These are phyloP conservation scores for Lathyrus tuberosus DNA, from an alignment of 306 rosid genomes.

Conservation along the genomic window DNA sequence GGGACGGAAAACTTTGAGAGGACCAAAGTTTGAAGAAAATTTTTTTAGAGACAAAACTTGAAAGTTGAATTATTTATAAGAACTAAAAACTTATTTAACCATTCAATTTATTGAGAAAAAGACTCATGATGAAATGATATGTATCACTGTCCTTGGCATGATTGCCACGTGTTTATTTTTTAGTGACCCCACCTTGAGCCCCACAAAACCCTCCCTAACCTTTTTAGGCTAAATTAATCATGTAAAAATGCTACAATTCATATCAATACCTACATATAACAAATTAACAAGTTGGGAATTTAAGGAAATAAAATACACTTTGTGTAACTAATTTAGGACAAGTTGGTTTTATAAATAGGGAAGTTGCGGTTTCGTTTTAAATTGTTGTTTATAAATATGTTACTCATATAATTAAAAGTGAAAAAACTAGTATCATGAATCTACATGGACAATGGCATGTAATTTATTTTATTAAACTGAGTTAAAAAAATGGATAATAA, in stretches of 20 bases:
- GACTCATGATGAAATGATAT: constrained; percentile 45
- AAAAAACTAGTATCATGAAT: neutral
- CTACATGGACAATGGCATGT: neutral
- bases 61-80: no score
- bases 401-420: constrained; percentile 25
- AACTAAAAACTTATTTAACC: no score
- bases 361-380: neutral
- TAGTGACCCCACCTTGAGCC: constrained; percentile 80
- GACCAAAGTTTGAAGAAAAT: no score
- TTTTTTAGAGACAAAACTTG: no score
- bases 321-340: constrained; percentile 34
- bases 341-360: constrained; percentile 21
- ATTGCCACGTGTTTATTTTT: constrained; percentile 58
- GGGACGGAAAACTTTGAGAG: no score
- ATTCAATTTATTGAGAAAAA: neutral
- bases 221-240: constrained; percentile 39
- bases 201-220: constrained; percentile 50
- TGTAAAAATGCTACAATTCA: constrained; percentile 24
- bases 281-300: constrained; percentile 34
- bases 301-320: constrained; percentile 22
- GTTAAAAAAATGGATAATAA: neutral
- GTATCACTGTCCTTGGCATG: constrained; percentile 61
- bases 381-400: neutral
- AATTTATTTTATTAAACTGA: constrained; percentile 18
- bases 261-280: constrained; percentile 16